Evolutionary conservation across 2,329 filamentous ascomycete species (phyloP).

Genomic region (Apiospora phragmitis): DNA sequence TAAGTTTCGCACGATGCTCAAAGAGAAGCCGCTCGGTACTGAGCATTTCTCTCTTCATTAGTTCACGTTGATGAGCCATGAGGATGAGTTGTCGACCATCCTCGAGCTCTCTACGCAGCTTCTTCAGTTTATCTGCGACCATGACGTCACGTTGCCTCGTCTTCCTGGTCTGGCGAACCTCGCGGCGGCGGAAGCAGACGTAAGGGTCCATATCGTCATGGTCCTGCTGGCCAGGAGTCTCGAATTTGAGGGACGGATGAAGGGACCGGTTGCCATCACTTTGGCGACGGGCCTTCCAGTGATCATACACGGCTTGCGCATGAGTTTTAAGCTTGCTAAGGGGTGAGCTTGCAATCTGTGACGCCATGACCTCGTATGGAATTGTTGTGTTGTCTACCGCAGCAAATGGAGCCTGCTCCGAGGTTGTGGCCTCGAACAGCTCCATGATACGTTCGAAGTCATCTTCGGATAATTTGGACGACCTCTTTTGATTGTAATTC

Average conservation of each 20-base stretch:
- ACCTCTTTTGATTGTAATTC: constrained; percentile 76
- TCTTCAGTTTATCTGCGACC: constrained; percentile 91
- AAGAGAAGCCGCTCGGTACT: constrained; percentile 77
- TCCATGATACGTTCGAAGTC: constrained; percentile 94
- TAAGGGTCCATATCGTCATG: constrained; percentile 96
- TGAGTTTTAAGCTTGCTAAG: constrained; percentile 49
- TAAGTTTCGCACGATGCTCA: constrained; percentile 77
- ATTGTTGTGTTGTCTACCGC: constrained; percentile 86
- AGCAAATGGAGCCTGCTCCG: constrained; percentile 83
- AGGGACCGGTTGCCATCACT: constrained; percentile 69
- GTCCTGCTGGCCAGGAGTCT: constrained; percentile 75
- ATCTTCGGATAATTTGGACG: constrained; percentile 75
- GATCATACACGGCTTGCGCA: constrained; percentile 81
- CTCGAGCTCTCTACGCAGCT: constrained; percentile 86
- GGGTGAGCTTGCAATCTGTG: constrained; percentile 58
- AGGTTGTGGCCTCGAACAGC: constrained; percentile 86
- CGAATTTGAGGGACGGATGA: constrained; percentile 83
- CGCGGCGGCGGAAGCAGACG: constrained; percentile 94
- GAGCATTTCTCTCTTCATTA: constrained; percentile 75
- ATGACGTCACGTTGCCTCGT: constrained; percentile 92
- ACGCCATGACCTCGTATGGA: constrained; percentile 73
- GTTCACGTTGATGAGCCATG: constrained; percentile 77
- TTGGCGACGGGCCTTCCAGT: constrained; percentile 78
- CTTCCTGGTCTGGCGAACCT: constrained; percentile 92
- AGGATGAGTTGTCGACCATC: constrained; percentile 80